A percentile compares a stretch with the other conserved stretches of the same genome.
Conservation (phyloP, 176 grass and related monocot species). For the bread wheat (Triticum aestivum) region IWGSC_CS_RefSeq_v2.1 NC_057794.1:517246617-517247116, state of each 20-base stretch:
- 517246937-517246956: slow-evolving; percentile 3
- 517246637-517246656: neutral
- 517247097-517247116: neutral
- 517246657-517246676: neutral
- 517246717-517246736: neutral
- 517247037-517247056: neutral
- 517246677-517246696: neutral
- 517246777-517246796: neutral
- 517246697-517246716: neutral
- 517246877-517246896: neutral
- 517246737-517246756: neutral
- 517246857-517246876: neutral
- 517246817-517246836: neutral
- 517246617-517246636: slow-evolving; percentile 4
- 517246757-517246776: neutral
- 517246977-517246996: neutral
- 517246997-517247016: neutral
- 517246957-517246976: neutral
- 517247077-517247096: neutral
- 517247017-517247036: neutral
- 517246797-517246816: neutral
- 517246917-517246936: neutral
- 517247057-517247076: slow-evolving; percentile 1
- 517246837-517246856: neutral
- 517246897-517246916: neutral